Conservation (phyloP, 352 stramenopile genomes). For the Phytophthora parvispora region DNA sequence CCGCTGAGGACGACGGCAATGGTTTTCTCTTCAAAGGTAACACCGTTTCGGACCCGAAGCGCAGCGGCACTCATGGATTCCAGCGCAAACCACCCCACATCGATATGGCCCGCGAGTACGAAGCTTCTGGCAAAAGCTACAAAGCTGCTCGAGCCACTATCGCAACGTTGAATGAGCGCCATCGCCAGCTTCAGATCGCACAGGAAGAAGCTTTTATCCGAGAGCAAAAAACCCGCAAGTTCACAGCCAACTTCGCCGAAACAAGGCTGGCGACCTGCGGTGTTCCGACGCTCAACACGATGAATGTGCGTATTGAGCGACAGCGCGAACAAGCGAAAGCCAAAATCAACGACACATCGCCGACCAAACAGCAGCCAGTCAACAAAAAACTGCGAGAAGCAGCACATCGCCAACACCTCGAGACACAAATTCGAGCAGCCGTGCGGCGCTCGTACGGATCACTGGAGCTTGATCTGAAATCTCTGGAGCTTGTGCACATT, state of each 20-base stretch:
- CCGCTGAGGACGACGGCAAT: conserved; percentile 45
- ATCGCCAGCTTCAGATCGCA: conserved; percentile 57
- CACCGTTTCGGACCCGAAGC: conserved; percentile 5
- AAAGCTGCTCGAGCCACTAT: conserved; percentile 57
- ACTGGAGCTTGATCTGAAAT: conserved; percentile 71
- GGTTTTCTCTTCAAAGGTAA: conserved; percentile 58
- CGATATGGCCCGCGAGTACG: conserved; percentile 64
- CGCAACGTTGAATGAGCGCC: conserved; percentile 52
- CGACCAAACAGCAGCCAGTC: conserved; percentile 5
- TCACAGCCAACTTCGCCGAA: conserved; percentile 66
- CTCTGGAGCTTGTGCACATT: conserved; percentile 70
- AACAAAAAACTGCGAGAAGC: conserved; percentile 32
- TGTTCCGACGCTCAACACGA: conserved; percentile 71
- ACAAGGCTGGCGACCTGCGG: conserved; percentile 70
- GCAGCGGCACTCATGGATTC: conserved; percentile 27
- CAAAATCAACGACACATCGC: conserved; percentile 10
- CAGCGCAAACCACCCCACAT: conserved; percentile 69
- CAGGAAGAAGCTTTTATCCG: conserved; percentile 68
- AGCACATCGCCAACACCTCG: conserved; percentile 14
- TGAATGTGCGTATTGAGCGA: conserved; percentile 63
- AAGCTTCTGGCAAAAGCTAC: conserved; percentile 52
- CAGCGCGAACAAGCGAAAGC: conserved; percentile 43
- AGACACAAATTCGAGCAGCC: conserved; percentile 39
- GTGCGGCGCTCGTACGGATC: conserved; percentile 66
- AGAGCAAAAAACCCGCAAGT: conserved; percentile 43